Evolutionary conservation across 2,329 filamentous ascomycete species (phyloP).

Genomic region (Scedosporium minutisporum): DNA sequence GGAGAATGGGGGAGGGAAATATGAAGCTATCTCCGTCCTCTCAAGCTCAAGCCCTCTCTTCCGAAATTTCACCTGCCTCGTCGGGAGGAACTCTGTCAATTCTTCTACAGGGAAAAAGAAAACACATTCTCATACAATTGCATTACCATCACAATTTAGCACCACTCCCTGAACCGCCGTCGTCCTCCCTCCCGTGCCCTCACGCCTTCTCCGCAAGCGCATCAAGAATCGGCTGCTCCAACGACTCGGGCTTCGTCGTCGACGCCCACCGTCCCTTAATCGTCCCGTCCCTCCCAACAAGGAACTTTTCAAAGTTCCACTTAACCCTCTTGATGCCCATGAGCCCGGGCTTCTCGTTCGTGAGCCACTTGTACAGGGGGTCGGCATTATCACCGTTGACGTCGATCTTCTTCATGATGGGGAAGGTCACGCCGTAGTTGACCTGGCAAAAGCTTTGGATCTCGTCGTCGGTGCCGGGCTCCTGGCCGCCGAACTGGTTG

Average conservation of each 20-base stretch:
- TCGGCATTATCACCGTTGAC: slow-evolving; percentile 80
- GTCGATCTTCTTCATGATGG: slow-evolving; percentile 82
- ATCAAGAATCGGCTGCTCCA: slow-evolving; percentile 67
- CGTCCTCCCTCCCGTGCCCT: not conserved
- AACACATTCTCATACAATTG: not conserved
- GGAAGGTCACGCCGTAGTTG: slow-evolving; percentile 92
- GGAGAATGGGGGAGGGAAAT: too few relatives aligned
- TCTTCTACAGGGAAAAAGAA: not conserved
- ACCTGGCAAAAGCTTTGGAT: slow-evolving; percentile 80
- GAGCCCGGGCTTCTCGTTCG: slow-evolving; percentile 65
- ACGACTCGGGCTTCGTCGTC: slow-evolving; percentile 71
- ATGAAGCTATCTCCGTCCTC: not conserved
- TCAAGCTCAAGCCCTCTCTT: not conserved
- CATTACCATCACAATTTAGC: not conserved
- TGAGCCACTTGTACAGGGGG: slow-evolving; percentile 71
- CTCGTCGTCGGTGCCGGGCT: slow-evolving; percentile 72
- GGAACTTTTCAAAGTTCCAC: slow-evolving; percentile 99
- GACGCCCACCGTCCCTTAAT: slow-evolving; percentile 83
- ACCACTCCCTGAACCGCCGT: not conserved
- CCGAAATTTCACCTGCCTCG: too few relatives aligned
- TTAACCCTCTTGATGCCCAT: slow-evolving; percentile 86
- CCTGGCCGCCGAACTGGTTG: slow-evolving; percentile 93
- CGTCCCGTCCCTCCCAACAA: slow-evolving; percentile 75
- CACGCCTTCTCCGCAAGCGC: slow-evolving; percentile 43
- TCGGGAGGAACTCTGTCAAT: not conserved